Base-by-base conservation (phyloP, 164 flowering plant genomes). In the Brasenia schreberi region DNA sequence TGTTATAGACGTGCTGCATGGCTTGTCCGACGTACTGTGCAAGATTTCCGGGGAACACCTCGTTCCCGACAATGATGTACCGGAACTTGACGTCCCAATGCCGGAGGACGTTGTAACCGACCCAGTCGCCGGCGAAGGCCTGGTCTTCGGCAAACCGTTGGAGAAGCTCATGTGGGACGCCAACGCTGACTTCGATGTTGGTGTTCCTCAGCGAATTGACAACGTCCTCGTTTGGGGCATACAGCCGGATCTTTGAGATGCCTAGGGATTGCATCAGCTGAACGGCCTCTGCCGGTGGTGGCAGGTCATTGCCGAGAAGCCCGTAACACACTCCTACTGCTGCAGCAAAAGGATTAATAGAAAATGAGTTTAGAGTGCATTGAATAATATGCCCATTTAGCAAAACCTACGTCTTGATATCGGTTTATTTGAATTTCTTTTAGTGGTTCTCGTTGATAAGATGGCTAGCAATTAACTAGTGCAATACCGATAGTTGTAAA, bases 21-120 rank as follows among this genome's bases (percentile, higher is more conserved):
- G 85, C 85, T 0, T 75, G 85, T 43, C 80, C 73, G 5, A 83
- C 71, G 19, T 61, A 77, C 4, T 63, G 63, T 0, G 73, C 81
- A 42, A 33, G 3, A 5, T 7, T 7, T 42, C 64, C 52, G 3
- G 81, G 84, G 16, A 70, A 71, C 5, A 79, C 81, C 67, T 81
- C 84, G 42, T 83, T 83, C 4, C 84, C 83, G 14, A 83, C 87
- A 0, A 79, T 78, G 9, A 83, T 78, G 72, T 81, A 81, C 43
- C 72, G 52, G 70, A 81, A 69, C 1, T 52, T 73, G 42, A 83
- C 79, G 23, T 52, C 64, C 0, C 81, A 77, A 62, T 52, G 66
- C 76, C 66, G 45, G 61, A 17, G 17, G 7, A 83, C 71, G 44
- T 83, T 79, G 14, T 17, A 66, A 19, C 77, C 75, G 7, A 83